A percentile compares a stretch with the other conserved stretches of the same genome.
Evolutionary conservation across 306 rosid species (phyloP).

Genomic region (Acacia confusa): DNA sequence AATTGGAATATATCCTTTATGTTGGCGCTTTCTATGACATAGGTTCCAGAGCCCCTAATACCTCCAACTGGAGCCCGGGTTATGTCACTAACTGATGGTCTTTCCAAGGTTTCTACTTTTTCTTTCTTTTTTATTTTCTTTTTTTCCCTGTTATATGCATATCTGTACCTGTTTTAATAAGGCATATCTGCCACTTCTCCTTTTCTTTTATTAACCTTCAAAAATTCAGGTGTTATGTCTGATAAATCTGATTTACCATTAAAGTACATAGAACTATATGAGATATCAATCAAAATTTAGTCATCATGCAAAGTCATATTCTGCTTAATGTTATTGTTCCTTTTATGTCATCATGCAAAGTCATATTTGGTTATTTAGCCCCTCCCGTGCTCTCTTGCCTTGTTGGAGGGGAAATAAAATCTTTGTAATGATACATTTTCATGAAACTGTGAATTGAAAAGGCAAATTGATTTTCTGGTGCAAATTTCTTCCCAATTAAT

Average conservation of each 20-base stretch:
- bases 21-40: conserved; percentile 30
- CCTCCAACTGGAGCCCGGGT: conserved; percentile 95
- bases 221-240: neutral
- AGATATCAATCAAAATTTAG: neutral
- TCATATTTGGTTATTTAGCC: neutral
- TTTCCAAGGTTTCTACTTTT: conserved; percentile 67
- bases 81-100: conserved; percentile 95
- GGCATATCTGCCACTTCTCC: neutral
- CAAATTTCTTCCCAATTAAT: conserved; percentile 1
- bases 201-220: neutral
- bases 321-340: neutral
- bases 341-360: neutral
- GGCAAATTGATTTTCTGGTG: neutral
- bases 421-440: neutral
- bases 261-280: neutral
- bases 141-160: neutral
- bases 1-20: conserved; percentile 23
- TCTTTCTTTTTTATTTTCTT: neutral
- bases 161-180: neutral
- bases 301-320: neutral
- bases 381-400: neutral
- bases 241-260: neutral
- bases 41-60: conserved; percentile 98
- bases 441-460: neutral
- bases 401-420: neutral